A percentile compares a stretch with the other conserved stretches of the same genome.
These are phyloP conservation scores for Zea mays DNA, from an alignment of 176 grass and related monocot genomes.

Conservation along the genomic window Zm-B73-REFERENCE-NAM-5.0 NC_050101.1:168759001-168759500, in stretches of 20 bases:
- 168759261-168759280: slow-evolving; percentile 18
- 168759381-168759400: no score
- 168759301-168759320: no score
- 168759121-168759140: background rate
- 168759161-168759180: background rate
- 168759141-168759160: background rate
- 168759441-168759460: no score
- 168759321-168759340: background rate
- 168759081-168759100: background rate
- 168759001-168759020: background rate
- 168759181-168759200: background rate
- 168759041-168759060: background rate
- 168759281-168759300: slow-evolving; percentile 24
- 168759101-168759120: background rate
- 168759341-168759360: background rate
- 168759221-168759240: slow-evolving; percentile 2
- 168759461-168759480: background rate
- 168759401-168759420: background rate
- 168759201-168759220: background rate
- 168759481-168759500: background rate
- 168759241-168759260: background rate
- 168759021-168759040: no score
- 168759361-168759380: background rate
- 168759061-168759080: background rate
- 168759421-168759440: no score